These are phyloP conservation scores for Tolypocladium inflatum DNA, from an alignment of 2,329 filamentous ascomycete species.

Conservation along the genomic window DNA sequence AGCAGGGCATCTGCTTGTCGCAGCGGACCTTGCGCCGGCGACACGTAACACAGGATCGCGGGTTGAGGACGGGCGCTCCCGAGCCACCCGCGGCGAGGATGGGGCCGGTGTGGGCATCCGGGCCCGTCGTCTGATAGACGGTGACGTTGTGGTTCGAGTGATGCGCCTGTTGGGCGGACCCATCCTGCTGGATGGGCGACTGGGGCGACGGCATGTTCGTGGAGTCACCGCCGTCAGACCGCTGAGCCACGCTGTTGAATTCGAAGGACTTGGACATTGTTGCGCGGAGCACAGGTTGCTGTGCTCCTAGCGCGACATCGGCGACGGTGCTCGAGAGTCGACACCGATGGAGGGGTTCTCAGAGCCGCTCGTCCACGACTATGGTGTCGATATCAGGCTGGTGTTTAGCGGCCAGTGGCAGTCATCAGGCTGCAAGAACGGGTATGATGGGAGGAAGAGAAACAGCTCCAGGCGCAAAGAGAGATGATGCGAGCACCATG, in stretches of 20 bases:
- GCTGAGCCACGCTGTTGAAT: conserved; percentile 12
- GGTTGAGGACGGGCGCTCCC: conserved; percentile 28
- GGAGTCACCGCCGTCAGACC: conserved; percentile 9
- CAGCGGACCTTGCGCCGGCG: conserved; percentile 60
- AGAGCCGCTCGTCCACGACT: neutral
- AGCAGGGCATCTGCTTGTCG: conserved; percentile 69
- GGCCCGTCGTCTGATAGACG: conserved; percentile 29
- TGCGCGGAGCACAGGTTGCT: neutral
- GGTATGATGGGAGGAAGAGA: neutral
- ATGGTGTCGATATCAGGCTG: neutral
- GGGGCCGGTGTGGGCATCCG: conserved; percentile 26
- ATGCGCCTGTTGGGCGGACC: conserved; percentile 6
- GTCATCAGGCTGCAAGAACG: neutral
- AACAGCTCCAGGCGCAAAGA: neutral
- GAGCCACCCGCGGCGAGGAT: conserved; percentile 23
- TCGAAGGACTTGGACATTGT: conserved; percentile 8
- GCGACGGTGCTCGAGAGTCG: neutral
- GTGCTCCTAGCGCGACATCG: neutral
- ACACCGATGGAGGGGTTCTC: neutral
- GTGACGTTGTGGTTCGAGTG: conserved; percentile 25
- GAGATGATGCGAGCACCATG: neutral
- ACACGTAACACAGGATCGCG: conserved; percentile 40
- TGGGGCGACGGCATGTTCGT: conserved; percentile 13
- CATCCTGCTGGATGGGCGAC: conserved; percentile 12
- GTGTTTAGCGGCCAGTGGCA: neutral